Percentiles rank a stretch among this genome's conserved stretches.
phyloP scores from a whole-genome alignment of 2,329 filamentous ascomycete species.

The Calonectria pseudoturangicola region DNA sequence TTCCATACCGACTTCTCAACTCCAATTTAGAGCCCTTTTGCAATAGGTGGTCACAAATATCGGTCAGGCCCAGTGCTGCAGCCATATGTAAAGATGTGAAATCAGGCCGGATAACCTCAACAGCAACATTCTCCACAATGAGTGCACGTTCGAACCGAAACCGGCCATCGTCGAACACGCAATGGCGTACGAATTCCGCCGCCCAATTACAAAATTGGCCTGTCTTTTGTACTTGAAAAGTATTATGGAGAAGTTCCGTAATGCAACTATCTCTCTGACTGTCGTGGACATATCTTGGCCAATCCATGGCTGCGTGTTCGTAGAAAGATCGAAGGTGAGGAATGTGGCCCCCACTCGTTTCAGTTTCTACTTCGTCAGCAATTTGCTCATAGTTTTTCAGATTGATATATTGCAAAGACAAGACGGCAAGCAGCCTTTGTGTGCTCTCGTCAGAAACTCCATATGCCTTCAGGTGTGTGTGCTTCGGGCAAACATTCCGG shows the following conservation, averaged over 20 bases:
- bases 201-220: conserved; percentile 1
- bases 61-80: neutral
- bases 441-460: neutral
- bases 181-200: neutral
- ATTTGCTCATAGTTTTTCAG: neutral
- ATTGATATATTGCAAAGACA: neutral
- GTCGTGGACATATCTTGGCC: neutral
- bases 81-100: conserved; percentile 1
- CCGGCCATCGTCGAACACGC: neutral
- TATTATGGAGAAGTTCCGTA: neutral
- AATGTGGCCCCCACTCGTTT: neutral
- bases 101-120: neutral
- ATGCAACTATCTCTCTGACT: neutral
- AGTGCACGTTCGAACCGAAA: neutral
- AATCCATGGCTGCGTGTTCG: neutral
- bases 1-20: neutral
- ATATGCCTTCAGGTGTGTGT: neutral
- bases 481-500: neutral
- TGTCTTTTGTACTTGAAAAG: neutral
- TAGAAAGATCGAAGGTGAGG: neutral
- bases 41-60: neutral
- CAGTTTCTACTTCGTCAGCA: neutral
- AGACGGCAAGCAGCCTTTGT: neutral
- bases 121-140: neutral
- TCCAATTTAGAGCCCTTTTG: neutral